Percentiles rank a stretch among this genome's conserved stretches.
Conservation (phyloP, 306 rosid species). For the Parietaria judaica region DNA sequence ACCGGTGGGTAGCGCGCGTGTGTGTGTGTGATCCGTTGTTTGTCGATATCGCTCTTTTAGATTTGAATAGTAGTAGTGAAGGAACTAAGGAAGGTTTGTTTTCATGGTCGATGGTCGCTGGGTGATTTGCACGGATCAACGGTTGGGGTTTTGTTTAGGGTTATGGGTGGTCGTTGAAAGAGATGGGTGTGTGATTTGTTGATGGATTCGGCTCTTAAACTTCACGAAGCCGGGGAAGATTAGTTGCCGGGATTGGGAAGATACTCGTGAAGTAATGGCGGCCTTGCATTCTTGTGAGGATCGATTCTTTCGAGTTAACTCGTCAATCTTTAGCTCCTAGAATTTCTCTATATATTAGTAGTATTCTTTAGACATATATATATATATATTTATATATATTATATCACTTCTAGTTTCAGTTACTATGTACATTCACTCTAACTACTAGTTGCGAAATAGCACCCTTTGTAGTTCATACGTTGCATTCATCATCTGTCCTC, state of each 20-base stretch:
- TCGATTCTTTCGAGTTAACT: conserved; percentile 18
- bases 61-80: conserved; percentile 24
- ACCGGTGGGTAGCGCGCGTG: conserved; percentile 21
- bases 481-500: conserved; percentile 5
- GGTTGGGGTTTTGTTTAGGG: conserved; percentile 16
- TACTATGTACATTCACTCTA: conserved; percentile 8
- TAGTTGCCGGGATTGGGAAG: conserved; percentile 17
- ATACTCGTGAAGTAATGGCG: conserved; percentile 10
- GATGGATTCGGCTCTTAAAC: conserved; percentile 20
- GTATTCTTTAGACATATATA: not conserved
- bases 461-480: conserved; percentile 7
- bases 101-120: conserved; percentile 27
- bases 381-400: not conserved
- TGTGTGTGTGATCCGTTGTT: not conserved
- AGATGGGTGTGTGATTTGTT: conserved; percentile 13
- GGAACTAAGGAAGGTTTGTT: conserved; percentile 16
- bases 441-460: not conserved
- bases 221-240: conserved; percentile 23
- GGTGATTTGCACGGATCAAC: conserved; percentile 16
- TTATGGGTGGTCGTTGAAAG: conserved; percentile 6
- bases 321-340: conserved; percentile 2
- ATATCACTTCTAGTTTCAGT: conserved; percentile 5
- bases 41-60: conserved; percentile 22
- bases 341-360: conserved; percentile 2
- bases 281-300: conserved; percentile 18